Conservation (phyloP, 495 filamentous ascomycete genomes). For the Neurospora sp. region DNA sequence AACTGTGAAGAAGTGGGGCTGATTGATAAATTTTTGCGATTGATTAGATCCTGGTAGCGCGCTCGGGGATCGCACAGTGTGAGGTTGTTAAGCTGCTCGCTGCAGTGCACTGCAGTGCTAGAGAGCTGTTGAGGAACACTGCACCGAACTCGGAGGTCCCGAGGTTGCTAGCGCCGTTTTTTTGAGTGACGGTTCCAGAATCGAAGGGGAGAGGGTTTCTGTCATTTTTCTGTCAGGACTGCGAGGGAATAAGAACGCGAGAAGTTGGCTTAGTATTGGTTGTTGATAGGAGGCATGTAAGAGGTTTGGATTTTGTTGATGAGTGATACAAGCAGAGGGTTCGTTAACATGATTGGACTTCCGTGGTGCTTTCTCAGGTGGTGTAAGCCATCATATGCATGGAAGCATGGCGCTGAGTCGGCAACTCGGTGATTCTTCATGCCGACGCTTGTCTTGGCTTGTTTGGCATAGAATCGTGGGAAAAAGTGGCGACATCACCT, state of each 20-base stretch:
- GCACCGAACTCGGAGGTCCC: background rate
- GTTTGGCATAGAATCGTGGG: background rate
- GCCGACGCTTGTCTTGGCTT: background rate
- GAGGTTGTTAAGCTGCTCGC: background rate
- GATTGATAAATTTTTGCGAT: constrained; percentile 25
- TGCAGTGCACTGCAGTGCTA: too few relatives aligned
- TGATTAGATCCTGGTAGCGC: constrained; percentile 13
- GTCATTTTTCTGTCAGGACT: background rate
- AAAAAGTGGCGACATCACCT: background rate
- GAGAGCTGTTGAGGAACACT: too few relatives aligned
- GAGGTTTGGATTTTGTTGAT: too few relatives aligned
- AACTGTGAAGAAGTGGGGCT: constrained; percentile 8
- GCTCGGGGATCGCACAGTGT: constrained; percentile 1
- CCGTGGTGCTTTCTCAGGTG: background rate
- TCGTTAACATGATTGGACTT: too few relatives aligned
- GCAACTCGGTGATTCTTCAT: background rate
- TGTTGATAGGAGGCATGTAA: background rate
- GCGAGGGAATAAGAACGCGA: background rate
- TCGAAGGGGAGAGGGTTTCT: too few relatives aligned
- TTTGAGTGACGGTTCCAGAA: background rate
- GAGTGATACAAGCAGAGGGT: too few relatives aligned
- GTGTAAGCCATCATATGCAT: background rate
- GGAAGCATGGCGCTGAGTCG: background rate
- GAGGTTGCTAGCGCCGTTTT: background rate
- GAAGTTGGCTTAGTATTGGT: background rate